These are phyloP conservation scores for Colletotrichum zoysiae DNA, from an alignment of 2,329 filamentous ascomycete genomes.

Conservation along the genomic window DNA sequence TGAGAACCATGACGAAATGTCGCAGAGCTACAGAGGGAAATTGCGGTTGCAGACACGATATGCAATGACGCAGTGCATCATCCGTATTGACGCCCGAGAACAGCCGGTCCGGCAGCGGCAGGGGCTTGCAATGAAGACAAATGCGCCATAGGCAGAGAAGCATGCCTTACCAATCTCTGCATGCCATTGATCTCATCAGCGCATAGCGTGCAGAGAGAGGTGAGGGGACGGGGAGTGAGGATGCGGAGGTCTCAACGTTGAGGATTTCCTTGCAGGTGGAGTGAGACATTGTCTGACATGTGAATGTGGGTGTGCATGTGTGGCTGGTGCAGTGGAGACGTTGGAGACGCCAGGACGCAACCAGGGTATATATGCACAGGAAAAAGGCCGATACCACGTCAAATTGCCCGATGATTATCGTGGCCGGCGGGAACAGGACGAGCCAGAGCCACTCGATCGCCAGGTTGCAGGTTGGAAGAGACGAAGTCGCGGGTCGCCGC, in stretches of 20 bases:
- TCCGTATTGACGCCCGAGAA: neutral
- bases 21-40: neutral
- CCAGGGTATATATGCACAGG: slow-evolving; percentile 3
- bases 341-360: neutral
- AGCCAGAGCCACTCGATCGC: neutral
- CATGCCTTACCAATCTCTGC: neutral
- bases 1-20: neutral
- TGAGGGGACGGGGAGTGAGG: neutral
- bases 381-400: slow-evolving; percentile 13
- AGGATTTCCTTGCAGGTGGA: slow-evolving; percentile 18
- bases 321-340: slow-evolving; percentile 20
- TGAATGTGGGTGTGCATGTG: slow-evolving; percentile 37
- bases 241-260: slow-evolving; percentile 28
- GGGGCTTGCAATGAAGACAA: neutral
- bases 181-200: neutral
- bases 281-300: slow-evolving; percentile 37
- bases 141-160: neutral
- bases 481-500: slow-evolving; percentile 4
- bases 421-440: slow-evolving; percentile 7
- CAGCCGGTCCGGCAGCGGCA: neutral
- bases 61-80: neutral
- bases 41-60: slow-evolving; percentile 5
- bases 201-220: neutral
- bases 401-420: slow-evolving; percentile 29
- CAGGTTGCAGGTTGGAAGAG: neutral